Base-by-base conservation (phyloP, 352 stramenopile genomes). In the Phytophthora fragariaefolia region DNA sequence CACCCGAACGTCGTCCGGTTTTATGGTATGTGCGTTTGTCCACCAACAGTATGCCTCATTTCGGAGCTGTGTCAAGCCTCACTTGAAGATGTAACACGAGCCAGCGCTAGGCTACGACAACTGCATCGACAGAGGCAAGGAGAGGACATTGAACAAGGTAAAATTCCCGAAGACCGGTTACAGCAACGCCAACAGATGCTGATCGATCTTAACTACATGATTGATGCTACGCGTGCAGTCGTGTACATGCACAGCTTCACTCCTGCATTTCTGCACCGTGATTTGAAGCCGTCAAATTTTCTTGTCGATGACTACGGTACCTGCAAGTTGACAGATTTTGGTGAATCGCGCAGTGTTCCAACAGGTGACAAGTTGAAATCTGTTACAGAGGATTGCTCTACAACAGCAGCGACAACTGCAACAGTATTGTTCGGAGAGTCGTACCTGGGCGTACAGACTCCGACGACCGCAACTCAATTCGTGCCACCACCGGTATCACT, bases 1-100 rank as follows among this genome's bases (percentile, higher is more conserved):
- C 86, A 95, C 51, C 83, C 87, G 1, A 96, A 96, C 63, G 86
- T 96, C 43, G 80, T 92, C 59, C 83, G 77, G 56, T 96, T 96
- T 66, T 90, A 91, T 46, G 87, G 85, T 22, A 90, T 96, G 80
- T 96, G 87, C 49, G 80, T 95, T 13, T 89, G 73, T 18, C 85
- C 85, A 12, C 83, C 86, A 1, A 91, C 84, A 10, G 87, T 95
- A 28, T 92, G 82, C 32, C 50, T 95, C 1, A 80, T 95, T 7
- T 92, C 69, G 17, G 77, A 89, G 65, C 57, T 85, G 20, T 94
- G 79, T 38, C 69, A 63, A 42, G 79, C 57, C 6, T 84, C 57
- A 20, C 67, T 83, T 4, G 82, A 87, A 51, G 73, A 83, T 38
- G 59, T 87, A 18, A 77, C 61, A 2, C 58, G 71, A 10, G 58